Conservation (phyloP, 306 rosid species). For the Cucurbita pepo region DNA sequence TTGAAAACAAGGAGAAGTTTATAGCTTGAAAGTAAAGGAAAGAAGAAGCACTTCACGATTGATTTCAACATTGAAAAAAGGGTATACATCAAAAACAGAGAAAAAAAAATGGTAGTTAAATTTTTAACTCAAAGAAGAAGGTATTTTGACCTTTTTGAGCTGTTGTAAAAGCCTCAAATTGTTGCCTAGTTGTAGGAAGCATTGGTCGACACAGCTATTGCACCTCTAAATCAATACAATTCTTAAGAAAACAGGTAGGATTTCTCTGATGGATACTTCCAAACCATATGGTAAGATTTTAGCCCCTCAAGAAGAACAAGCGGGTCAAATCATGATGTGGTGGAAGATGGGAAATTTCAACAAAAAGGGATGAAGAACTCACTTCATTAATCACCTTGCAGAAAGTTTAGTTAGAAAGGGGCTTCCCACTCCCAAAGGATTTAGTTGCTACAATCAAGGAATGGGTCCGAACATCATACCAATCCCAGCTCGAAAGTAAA, state of each 20-base stretch:
- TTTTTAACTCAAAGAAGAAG: not conserved
- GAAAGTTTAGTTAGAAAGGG: not conserved
- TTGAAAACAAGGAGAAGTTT: not conserved
- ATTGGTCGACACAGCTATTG: not conserved
- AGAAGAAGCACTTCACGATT: not conserved
- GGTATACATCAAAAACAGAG: not conserved
- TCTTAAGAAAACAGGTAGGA: not conserved
- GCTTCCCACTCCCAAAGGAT: no score
- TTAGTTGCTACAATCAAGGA: no score
- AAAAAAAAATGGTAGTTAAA: not conserved
- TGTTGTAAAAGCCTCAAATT: not conserved
- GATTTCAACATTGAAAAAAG: not conserved
- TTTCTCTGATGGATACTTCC: not conserved
- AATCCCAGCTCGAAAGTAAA: no score
- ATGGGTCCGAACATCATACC: no score
- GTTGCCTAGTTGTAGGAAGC: not conserved
- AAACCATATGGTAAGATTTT: not conserved
- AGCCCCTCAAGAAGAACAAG: no score
- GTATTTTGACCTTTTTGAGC: not conserved
- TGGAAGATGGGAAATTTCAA: no score
- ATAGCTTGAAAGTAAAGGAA: not conserved
- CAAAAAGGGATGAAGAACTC: not conserved
- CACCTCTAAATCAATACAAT: not conserved
- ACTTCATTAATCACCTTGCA: not conserved
- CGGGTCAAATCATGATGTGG: no score